These are phyloP conservation scores for Camillea tinctor DNA, from an alignment of 2,329 filamentous ascomycete genomes.

Conservation along the genomic window DNA sequence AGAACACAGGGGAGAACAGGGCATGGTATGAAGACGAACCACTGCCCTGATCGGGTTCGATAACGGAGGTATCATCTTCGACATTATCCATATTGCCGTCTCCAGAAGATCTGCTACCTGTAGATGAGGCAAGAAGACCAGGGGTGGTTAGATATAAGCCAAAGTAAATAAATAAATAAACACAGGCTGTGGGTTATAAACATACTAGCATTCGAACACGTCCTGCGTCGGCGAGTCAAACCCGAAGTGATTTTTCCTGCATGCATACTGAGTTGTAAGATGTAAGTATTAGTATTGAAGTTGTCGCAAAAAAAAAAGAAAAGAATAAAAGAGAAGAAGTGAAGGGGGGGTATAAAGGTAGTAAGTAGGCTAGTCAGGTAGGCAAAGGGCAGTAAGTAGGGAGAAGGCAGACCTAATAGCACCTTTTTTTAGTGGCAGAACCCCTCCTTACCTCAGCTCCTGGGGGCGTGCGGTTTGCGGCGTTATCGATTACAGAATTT, in stretches of 20 bases:
- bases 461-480: neutral
- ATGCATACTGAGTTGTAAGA: slow-evolving; percentile 23
- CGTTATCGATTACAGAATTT: neutral
- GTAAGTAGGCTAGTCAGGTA: too few species aligned
- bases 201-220: slow-evolving; percentile 31
- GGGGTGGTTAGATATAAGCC: slow-evolving; percentile 2
- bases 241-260: slow-evolving; percentile 27
- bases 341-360: too few species aligned
- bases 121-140: neutral
- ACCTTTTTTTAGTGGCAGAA: neutral
- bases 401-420: neutral
- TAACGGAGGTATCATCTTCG: slow-evolving; percentile 74
- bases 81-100: slow-evolving; percentile 51
- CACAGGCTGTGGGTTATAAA: slow-evolving; percentile 1
- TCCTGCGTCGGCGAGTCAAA: slow-evolving; percentile 27
- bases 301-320: neutral
- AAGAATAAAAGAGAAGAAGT: neutral
- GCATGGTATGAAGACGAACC: slow-evolving; percentile 52
- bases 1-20: neutral
- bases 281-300: slow-evolving; percentile 1
- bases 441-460: neutral
- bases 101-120: slow-evolving; percentile 43
- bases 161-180: neutral
- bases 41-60: slow-evolving; percentile 93
- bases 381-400: too few species aligned